Conservation (phyloP, 805 yeast species). For the Pichia paraexigua region DNA sequence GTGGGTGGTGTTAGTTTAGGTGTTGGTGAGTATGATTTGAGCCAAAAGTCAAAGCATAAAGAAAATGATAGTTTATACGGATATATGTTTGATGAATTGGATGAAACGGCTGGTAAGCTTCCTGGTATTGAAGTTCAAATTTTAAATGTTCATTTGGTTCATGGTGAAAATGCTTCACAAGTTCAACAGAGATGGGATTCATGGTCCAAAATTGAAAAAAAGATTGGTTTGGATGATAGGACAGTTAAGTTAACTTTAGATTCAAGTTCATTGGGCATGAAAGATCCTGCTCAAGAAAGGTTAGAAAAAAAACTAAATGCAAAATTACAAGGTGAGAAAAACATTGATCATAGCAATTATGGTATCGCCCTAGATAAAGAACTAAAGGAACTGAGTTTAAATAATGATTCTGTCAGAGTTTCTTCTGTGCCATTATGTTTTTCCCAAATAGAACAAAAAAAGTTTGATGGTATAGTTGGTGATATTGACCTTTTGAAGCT, state of each 20-base stretch:
- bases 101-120: constrained; percentile 15
- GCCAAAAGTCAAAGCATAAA: background rate
- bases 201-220: constrained; percentile 12
- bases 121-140: constrained; percentile 29
- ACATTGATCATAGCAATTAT: background rate
- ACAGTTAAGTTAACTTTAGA: constrained; percentile 6
- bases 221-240: constrained; percentile 10
- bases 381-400: background rate
- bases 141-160: constrained; percentile 47
- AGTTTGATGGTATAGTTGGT: constrained; percentile 3
- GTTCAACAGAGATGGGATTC: constrained; percentile 12
- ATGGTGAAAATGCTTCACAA: constrained; percentile 32
- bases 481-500: constrained; percentile 1
- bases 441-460: constrained; percentile 13
- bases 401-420: constrained; percentile 1
- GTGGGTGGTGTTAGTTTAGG: constrained; percentile 29
- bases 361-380: background rate
- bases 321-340: background rate
- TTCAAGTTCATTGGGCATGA: background rate
- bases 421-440: constrained; percentile 7
- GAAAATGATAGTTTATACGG: background rate
- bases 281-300: constrained; percentile 1
- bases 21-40: background rate
- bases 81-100: background rate
- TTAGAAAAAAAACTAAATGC: background rate